phyloP scores from a whole-genome alignment of 2,329 filamentous ascomycete genomes.

The Aspergillus aculeatus region DNA sequence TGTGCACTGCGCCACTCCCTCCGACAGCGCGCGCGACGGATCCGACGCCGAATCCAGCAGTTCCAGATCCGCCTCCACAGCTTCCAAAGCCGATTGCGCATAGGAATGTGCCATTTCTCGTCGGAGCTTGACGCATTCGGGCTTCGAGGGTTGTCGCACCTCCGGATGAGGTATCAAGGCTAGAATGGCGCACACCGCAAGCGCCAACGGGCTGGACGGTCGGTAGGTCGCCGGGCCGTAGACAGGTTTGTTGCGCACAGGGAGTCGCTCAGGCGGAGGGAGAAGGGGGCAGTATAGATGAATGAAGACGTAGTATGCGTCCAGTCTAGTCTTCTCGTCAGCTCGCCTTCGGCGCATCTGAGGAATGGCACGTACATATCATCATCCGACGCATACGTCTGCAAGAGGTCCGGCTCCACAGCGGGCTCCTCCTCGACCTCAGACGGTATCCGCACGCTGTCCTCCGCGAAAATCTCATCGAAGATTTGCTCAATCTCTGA shows the following conservation, averaged over 20 bases:
- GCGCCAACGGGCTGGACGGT: conserved; percentile 25
- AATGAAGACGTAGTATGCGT: conserved; percentile 34
- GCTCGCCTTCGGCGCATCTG: neutral
- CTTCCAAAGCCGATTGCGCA: conserved; percentile 24
- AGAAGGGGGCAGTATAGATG: conserved; percentile 31
- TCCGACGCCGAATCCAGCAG: conserved; percentile 13
- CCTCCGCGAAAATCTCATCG: conserved; percentile 34
- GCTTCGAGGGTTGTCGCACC: conserved; percentile 18
- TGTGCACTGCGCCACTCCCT: conserved; percentile 1
- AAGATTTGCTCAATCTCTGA: conserved; percentile 52
- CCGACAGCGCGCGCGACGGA: neutral
- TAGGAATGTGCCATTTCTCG: conserved; percentile 26
- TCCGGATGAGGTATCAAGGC: conserved; percentile 27
- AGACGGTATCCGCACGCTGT: neutral
- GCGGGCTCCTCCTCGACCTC: neutral
- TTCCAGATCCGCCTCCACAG: conserved; percentile 28
- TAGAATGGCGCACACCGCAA: conserved; percentile 30
- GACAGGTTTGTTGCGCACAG: conserved; percentile 17
- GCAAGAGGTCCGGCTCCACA: conserved; percentile 28
- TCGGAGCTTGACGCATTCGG: conserved; percentile 22
- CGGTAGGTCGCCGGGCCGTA: conserved; percentile 12
- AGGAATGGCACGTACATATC: conserved; percentile 37
- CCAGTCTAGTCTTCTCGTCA: conserved; percentile 19
- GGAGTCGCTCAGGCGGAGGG: conserved; percentile 22
- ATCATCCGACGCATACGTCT: conserved; percentile 44